Percentiles rank a stretch among this genome's conserved stretches.
Evolutionary conservation across 306 rosid species (phyloP).

Genomic region (Vicia villosa): DNA sequence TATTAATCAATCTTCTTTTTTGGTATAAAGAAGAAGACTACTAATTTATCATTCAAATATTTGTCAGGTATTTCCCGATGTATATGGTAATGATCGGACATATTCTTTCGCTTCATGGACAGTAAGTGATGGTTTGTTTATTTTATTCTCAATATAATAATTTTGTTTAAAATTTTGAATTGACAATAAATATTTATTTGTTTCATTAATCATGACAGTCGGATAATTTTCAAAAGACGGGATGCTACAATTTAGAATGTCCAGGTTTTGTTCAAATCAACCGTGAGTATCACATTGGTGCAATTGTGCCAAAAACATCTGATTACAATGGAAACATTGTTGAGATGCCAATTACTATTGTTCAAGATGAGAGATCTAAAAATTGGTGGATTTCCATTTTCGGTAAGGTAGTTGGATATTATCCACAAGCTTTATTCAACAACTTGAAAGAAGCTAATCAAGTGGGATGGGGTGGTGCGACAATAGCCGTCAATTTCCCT

Average conservation of each 20-base stretch:
- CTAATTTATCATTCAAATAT: not conserved
- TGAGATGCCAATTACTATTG: not conserved
- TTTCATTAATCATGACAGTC: not conserved
- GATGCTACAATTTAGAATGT: not conserved
- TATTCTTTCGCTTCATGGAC: not conserved
- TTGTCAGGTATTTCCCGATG: not conserved
- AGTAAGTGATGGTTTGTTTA: not conserved
- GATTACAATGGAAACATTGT: not conserved
- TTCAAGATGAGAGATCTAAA: too few species aligned
- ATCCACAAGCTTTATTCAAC: too few species aligned
- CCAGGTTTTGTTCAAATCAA: not conserved
- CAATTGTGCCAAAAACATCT: not conserved
- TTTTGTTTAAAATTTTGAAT: too few species aligned
- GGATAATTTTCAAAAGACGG: not conserved
- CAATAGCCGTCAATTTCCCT: too few species aligned
- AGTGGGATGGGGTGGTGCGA: too few species aligned
- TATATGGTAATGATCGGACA: not conserved
- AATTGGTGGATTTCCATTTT: too few species aligned
- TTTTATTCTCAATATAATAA: not conserved
- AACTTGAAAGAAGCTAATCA: too few species aligned
- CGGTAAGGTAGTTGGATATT: too few species aligned
- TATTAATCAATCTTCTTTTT: not conserved
- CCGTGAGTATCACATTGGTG: not conserved
- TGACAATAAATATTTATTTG: too few species aligned
- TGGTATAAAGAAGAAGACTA: not conserved